Percentiles rank a stretch among this genome's conserved stretches.
Conservation (phyloP, 2,329 filamentous ascomycete species). For the Fonsecaea monophora region DNA sequence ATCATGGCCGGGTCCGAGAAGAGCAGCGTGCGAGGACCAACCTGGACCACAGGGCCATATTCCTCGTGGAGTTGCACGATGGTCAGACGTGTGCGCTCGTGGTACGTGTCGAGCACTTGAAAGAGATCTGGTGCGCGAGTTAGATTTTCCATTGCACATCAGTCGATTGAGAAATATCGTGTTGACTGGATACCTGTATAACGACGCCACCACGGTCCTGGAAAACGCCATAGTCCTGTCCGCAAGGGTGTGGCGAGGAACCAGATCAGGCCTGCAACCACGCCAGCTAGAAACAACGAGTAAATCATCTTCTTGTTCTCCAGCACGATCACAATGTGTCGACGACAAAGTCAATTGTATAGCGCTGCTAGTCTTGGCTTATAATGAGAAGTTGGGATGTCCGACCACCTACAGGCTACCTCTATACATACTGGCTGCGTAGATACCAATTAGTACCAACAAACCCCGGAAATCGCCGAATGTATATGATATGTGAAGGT, state of each 20-base stretch:
- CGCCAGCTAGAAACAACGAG: background rate
- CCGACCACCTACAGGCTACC: background rate
- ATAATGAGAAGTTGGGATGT: background rate
- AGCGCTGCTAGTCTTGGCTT: background rate
- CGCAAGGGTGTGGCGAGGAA: background rate
- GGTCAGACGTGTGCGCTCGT: conserved; percentile 1
- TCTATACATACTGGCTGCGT: too few relatives aligned
- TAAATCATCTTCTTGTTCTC: background rate
- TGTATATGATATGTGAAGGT: too few relatives aligned
- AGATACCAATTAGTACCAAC: background rate
- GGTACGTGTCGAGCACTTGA: conserved; percentile 13
- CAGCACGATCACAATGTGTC: background rate
- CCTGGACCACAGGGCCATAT: background rate
- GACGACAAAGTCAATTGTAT: background rate
- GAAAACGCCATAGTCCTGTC: conserved; percentile 3
- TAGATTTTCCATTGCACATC: background rate
- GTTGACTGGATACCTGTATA: background rate
- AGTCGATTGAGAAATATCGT: background rate
- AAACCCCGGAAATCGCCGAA: conserved; percentile 5
- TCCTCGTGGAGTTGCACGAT: background rate
- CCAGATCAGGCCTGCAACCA: background rate
- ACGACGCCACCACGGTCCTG: background rate
- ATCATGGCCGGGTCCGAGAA: conserved; percentile 6
- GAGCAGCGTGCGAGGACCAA: background rate
- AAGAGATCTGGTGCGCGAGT: background rate